These are phyloP conservation scores for Paramecium caudatum DNA, from an alignment of 73 alveolate species.

Conservation along the genomic window DNA sequence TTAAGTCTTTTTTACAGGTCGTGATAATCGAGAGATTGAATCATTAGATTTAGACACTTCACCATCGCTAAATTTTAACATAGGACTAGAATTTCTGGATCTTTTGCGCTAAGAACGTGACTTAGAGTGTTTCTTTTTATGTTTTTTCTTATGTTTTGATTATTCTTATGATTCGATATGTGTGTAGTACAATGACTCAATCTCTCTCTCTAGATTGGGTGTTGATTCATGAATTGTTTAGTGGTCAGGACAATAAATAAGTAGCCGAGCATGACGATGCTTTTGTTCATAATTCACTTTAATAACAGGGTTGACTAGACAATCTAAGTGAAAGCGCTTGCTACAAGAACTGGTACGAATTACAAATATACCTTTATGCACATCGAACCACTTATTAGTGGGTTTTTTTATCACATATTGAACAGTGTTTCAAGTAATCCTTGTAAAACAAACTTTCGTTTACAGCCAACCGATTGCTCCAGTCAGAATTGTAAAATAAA, in stretches of 20 bases:
- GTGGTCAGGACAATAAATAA: conserved; percentile 3
- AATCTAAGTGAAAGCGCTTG: conserved; percentile 41
- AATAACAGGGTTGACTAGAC: neutral
- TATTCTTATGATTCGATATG: neutral
- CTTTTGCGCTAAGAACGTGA: conserved; percentile 13
- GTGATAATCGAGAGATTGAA: too few species aligned
- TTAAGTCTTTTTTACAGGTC: too few species aligned
- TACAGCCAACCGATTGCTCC: conserved; percentile 38
- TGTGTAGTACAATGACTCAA: neutral
- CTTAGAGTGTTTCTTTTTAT: conserved; percentile 3
- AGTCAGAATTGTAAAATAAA: conserved; percentile 28
- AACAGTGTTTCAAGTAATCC: conserved; percentile 27
- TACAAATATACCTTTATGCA: conserved; percentile 46
- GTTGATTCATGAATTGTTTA: neutral
- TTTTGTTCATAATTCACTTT: neutral
- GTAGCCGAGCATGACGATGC: conserved; percentile 11
- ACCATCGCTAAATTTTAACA: neutral
- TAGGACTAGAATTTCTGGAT: neutral
- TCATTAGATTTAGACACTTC: neutral
- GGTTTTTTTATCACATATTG: conserved; percentile 20
- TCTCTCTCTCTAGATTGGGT: neutral
- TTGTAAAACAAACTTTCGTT: conserved; percentile 2
- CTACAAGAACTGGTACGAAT: conserved; percentile 20
- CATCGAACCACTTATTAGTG: conserved; percentile 14
- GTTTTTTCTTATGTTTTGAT: conserved; percentile 20